phyloP scores from a whole-genome alignment of 2,329 filamentous ascomycete genomes.

The Aspergillus sp. region DNA sequence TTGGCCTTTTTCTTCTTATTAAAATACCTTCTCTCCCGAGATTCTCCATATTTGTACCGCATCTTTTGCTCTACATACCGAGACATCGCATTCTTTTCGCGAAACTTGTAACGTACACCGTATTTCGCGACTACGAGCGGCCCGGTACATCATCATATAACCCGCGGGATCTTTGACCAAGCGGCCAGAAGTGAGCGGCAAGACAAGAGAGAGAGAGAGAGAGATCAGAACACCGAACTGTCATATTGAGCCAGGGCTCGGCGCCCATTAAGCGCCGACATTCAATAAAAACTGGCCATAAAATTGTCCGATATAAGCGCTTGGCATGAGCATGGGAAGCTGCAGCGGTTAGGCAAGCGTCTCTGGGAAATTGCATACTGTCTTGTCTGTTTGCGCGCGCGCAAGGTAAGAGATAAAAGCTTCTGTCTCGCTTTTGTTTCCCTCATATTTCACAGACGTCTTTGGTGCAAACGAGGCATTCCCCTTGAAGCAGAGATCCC shows the following conservation, averaged over 20 bases:
- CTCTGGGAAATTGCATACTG: slow-evolving; percentile 2
- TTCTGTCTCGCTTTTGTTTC: background rate
- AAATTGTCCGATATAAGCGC: slow-evolving; percentile 9
- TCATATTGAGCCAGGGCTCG: background rate
- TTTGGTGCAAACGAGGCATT: background rate
- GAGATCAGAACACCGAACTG: background rate
- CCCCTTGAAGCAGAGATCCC: background rate
- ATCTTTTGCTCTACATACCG: too few relatives aligned
- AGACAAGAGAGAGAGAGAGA: background rate
- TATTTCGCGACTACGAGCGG: background rate
- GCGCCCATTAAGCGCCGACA: background rate
- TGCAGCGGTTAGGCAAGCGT: slow-evolving; percentile 17
- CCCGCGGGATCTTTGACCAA: background rate
- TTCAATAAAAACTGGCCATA: background rate
- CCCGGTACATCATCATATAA: background rate
- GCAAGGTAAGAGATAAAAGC: slow-evolving; percentile 18
- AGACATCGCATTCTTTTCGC: too few relatives aligned
- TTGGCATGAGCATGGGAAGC: slow-evolving; percentile 21
- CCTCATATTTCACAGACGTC: background rate
- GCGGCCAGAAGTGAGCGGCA: background rate
- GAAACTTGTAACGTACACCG: too few relatives aligned
- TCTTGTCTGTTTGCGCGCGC: slow-evolving; percentile 19
- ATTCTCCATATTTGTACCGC: too few relatives aligned
- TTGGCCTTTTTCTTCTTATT: too few relatives aligned
- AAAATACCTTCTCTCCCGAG: too few relatives aligned